Conservation (phyloP, 192 early-diverging fungal species). For the Martensiomyces pterosporus region DNA sequence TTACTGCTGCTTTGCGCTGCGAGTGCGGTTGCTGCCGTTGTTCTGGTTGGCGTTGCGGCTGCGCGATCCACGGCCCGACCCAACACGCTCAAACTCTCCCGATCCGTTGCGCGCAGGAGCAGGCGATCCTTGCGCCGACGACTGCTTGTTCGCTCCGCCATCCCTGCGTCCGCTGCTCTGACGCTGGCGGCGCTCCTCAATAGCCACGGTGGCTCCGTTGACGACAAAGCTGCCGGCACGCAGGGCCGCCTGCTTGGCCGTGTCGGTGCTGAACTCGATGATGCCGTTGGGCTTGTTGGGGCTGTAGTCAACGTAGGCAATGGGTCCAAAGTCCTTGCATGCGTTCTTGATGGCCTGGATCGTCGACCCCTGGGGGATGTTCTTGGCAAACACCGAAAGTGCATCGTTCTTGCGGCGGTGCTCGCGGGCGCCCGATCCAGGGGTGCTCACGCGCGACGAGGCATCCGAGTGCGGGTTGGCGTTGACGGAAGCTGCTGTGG, state of each 20-base stretch:
- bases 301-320: constrained; percentile 59
- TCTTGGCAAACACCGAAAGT: constrained; percentile 62
- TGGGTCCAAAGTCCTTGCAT: constrained; percentile 56
- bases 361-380: constrained; percentile 52
- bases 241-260: constrained; percentile 60
- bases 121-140: constrained; percentile 2
- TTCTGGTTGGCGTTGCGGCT: constrained; percentile 21
- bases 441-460: constrained; percentile 32
- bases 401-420: constrained; percentile 42
- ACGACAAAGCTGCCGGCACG: constrained; percentile 17
- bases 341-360: constrained; percentile 51
- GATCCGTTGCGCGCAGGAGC: constrained; percentile 22
- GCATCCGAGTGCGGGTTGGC: constrained; percentile 22
- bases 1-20: constrained; percentile 30
- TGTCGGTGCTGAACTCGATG: constrained; percentile 65
- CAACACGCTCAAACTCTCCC: constrained; percentile 45
- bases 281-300: constrained; percentile 57
- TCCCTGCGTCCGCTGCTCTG: constrained; percentile 31
- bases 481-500: constrained; percentile 16
- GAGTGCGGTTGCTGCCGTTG: constrained; percentile 7
- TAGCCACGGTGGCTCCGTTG: constrained; percentile 9
- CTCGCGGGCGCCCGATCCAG: constrained; percentile 38
- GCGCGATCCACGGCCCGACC: constrained; percentile 39
- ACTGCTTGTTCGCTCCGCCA: constrained; percentile 22
- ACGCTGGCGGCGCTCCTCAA: constrained; percentile 46